Base-by-base conservation (phyloP, 768 basidiomycete species). In the Panaeolus papilionaceus region DNA sequence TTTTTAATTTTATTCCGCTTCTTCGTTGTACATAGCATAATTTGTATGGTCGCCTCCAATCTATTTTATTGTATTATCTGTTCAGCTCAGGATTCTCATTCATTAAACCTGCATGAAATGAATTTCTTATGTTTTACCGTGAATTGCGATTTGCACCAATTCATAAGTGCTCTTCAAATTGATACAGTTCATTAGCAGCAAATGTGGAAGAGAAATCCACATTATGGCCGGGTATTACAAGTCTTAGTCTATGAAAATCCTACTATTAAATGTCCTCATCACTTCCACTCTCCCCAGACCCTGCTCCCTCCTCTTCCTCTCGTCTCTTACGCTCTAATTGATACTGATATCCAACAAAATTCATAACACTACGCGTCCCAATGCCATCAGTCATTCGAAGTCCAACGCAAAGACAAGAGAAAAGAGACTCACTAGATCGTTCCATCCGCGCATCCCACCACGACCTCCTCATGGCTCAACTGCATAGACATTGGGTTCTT, bases 401-500 rank as follows among this genome's bases (percentile, higher is more conserved):
- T 58, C 28, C 16, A 26, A 14, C 49, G 23, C 11, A 4, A 40
- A 64, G 45, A 3, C 33, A 45, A 5, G 62, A 28, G 63, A 61
- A 42, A 42, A 62, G 65, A 39, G 40, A 83, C 93, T 80, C 69
- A 95, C 93, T 95, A 95, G 71, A 95, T 95, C 3, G 92, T 94
- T 14, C 94, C 94, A 77, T 95, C 94, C 33, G 93, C 93, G 81
- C 94, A 95, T 0, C 94, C 94, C 37, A 96, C 92, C 18, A 95
- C 94, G 0, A 96, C 91, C 75, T 95, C 93, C 74, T 96, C 94
- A 71, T 95, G 92, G 71, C 92, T 94, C 72, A 96, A 77, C 70
- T 94, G 93, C 90, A 97, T 92, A 69, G 92, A 92, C 95, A 95
- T 95, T 8, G 95, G 95, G 72, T 96, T 69, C 86, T 95, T 94